phyloP scores from a whole-genome alignment of 2,329 filamentous ascomycete species.

The Cytospora schulzeri region DNA sequence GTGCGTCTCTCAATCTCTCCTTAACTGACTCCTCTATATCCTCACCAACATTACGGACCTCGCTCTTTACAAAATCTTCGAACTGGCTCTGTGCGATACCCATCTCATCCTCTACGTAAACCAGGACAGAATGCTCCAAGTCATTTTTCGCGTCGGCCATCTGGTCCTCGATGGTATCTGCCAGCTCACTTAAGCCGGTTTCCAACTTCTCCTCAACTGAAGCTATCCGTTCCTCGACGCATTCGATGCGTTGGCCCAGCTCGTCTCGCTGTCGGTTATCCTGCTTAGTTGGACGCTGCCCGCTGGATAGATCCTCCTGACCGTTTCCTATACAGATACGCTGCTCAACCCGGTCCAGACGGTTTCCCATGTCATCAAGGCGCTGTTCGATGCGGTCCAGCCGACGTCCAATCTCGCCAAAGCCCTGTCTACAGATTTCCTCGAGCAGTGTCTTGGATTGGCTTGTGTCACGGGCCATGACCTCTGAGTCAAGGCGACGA shows the following conservation, averaged over 20 bases:
- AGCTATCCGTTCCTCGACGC: constrained; percentile 19
- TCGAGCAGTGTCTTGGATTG: constrained; percentile 11
- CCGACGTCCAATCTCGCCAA: constrained; percentile 23
- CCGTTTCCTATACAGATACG: background rate
- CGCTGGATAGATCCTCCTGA: background rate
- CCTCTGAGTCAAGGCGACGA: constrained; percentile 15
- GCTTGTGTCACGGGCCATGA: background rate
- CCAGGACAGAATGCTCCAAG: constrained; percentile 17
- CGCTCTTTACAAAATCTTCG: constrained; percentile 24
- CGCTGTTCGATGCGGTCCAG: constrained; percentile 23
- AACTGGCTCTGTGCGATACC: constrained; percentile 25
- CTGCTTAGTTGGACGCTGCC: background rate
- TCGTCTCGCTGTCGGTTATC: background rate
- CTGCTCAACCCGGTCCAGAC: constrained; percentile 20
- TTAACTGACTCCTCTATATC: constrained; percentile 25
- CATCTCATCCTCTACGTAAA: constrained; percentile 25
- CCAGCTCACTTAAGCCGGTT: constrained; percentile 18
- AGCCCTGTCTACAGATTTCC: constrained; percentile 25
- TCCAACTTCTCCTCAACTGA: constrained; percentile 19
- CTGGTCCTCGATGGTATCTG: constrained; percentile 17
- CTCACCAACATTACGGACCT: constrained; percentile 21
- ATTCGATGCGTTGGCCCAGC: constrained; percentile 15
- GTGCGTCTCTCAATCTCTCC: constrained; percentile 21
- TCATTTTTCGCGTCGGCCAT: constrained; percentile 21
- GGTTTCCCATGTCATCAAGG: constrained; percentile 8